phyloP scores from a whole-genome alignment of 305 asterid genomes.

The Coffea humblotiana region DNA sequence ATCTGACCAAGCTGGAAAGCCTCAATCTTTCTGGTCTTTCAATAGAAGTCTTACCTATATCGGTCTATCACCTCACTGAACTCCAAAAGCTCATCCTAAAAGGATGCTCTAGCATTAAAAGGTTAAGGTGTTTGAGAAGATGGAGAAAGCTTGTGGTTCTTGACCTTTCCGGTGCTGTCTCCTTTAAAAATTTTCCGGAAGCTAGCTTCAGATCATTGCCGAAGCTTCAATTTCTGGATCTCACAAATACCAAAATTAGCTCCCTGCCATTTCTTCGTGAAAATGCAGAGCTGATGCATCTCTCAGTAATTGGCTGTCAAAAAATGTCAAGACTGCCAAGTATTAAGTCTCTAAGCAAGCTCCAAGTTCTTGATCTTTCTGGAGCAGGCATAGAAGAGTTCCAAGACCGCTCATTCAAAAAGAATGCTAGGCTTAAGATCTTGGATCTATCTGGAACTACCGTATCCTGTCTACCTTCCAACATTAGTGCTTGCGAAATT shows the following conservation, averaged over 20 bases:
- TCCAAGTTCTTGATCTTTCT: slow-evolving; percentile 38
- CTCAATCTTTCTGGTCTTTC: slow-evolving; percentile 34
- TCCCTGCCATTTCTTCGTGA: slow-evolving; percentile 34
- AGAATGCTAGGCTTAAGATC: slow-evolving; percentile 10
- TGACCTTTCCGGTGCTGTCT: slow-evolving; percentile 35
- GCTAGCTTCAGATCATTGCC: slow-evolving; percentile 27
- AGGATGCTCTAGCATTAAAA: slow-evolving; percentile 28
- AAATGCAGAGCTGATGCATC: slow-evolving; percentile 30
- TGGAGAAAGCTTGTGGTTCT: slow-evolving; percentile 32
- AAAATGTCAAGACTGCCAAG: slow-evolving; percentile 34
- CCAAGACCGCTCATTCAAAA: slow-evolving; percentile 34
- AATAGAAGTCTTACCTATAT: slow-evolving; percentile 24
- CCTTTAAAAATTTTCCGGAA: slow-evolving; percentile 26
- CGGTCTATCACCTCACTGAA: slow-evolving; percentile 24
- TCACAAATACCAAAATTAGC: slow-evolving; percentile 31
- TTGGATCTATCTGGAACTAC: slow-evolving; percentile 39
- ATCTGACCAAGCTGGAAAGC: slow-evolving; percentile 30
- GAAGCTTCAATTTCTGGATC: slow-evolving; percentile 34
- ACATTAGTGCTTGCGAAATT: slow-evolving; percentile 26
- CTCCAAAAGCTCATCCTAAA: slow-evolving; percentile 36
- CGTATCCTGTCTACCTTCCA: slow-evolving; percentile 31
- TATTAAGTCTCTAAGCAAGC: slow-evolving; percentile 17
- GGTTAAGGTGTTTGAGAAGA: slow-evolving; percentile 18
- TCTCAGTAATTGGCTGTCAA: slow-evolving; percentile 25
- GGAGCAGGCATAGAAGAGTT: slow-evolving; percentile 35